Percentiles rank a stretch among this genome's conserved stretches.
Conservation (phyloP, 2,329 filamentous ascomycete species). For the Neophaeococcomyces mojaviensis region DNA sequence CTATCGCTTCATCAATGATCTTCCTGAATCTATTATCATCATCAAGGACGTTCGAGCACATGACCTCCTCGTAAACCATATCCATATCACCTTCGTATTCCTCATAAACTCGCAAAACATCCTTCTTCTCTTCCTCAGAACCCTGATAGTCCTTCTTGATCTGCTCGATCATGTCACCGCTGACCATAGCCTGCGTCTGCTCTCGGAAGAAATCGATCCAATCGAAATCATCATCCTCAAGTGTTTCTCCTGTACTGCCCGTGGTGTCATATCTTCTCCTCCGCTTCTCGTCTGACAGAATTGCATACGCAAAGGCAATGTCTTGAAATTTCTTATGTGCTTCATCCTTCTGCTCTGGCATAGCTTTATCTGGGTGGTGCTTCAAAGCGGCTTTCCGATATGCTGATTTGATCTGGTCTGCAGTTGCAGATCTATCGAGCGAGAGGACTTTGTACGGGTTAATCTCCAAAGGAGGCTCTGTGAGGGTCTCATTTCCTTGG, state of each 20-base stretch:
- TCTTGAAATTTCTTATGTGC: slow-evolving; percentile 80
- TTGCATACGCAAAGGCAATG: slow-evolving; percentile 86
- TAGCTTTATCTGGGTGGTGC: slow-evolving; percentile 80
- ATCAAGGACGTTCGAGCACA: slow-evolving; percentile 74
- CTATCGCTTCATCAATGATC: slow-evolving; percentile 77
- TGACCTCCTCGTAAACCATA: slow-evolving; percentile 69
- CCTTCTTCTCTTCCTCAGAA: slow-evolving; percentile 74
- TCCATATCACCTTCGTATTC: slow-evolving; percentile 67
- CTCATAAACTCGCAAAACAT: slow-evolving; percentile 70
- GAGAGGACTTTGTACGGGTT: slow-evolving; percentile 74
- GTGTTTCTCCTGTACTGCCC: slow-evolving; percentile 76
- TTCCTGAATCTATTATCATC: slow-evolving; percentile 78
- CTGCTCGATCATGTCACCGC: slow-evolving; percentile 62
- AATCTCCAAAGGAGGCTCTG: slow-evolving; percentile 59
- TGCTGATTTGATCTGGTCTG: slow-evolving; percentile 74
- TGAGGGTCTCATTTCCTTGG: slow-evolving; percentile 41
- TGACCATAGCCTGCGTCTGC: slow-evolving; percentile 73
- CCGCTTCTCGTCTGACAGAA: slow-evolving; percentile 75
- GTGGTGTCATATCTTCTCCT: slow-evolving; percentile 84
- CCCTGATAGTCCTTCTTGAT: slow-evolving; percentile 75
- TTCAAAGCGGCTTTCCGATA: slow-evolving; percentile 78
- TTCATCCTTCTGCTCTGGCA: slow-evolving; percentile 56
- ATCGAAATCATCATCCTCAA: slow-evolving; percentile 71
- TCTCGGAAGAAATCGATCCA: slow-evolving; percentile 85
- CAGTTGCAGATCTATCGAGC: slow-evolving; percentile 62